Conservation (phyloP, 1,139 yeast species). For the Saccharomycopsis hybrid region DNA sequence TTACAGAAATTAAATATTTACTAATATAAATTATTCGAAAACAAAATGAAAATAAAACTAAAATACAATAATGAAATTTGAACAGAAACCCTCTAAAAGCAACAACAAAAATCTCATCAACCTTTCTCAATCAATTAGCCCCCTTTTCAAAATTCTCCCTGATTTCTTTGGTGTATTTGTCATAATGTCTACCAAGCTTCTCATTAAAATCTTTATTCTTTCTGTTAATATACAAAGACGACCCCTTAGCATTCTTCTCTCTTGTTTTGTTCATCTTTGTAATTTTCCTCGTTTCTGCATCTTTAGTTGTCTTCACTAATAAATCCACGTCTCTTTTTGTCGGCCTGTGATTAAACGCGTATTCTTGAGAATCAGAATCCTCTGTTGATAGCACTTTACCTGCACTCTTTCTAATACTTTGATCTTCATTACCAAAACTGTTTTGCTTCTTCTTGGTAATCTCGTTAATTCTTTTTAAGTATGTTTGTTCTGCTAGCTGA, state of each 20-base stretch:
- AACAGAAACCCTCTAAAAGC: no score
- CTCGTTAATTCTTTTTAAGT: constrained; percentile 32
- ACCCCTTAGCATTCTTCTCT: constrained; percentile 32
- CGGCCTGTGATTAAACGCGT: constrained; percentile 28
- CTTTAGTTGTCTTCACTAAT: constrained; percentile 35
- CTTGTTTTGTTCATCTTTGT: constrained; percentile 31
- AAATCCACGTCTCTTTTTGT: constrained; percentile 32
- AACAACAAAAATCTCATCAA: no score
- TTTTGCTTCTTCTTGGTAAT: constrained; percentile 22
- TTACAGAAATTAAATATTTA: no score
- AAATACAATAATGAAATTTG: no score
- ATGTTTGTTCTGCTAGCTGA: constrained; percentile 44
- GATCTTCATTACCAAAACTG: constrained; percentile 14
- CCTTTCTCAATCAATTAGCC: no score
- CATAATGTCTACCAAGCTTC: constrained; percentile 51
- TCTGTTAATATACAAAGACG: constrained; percentile 43
- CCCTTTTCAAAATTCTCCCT: constrained; percentile 5
- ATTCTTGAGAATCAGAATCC: no score
- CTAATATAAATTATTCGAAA: no score
- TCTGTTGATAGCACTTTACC: no score
- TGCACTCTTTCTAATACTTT: constrained; percentile 18
- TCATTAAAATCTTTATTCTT: constrained; percentile 63
- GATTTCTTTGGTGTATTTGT: constrained; percentile 31
- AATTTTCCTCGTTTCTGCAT: constrained; percentile 32
- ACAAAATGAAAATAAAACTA: no score